phyloP scores from a whole-genome alignment of 305 asterid species.

The Fraxinus platypoda region DNA sequence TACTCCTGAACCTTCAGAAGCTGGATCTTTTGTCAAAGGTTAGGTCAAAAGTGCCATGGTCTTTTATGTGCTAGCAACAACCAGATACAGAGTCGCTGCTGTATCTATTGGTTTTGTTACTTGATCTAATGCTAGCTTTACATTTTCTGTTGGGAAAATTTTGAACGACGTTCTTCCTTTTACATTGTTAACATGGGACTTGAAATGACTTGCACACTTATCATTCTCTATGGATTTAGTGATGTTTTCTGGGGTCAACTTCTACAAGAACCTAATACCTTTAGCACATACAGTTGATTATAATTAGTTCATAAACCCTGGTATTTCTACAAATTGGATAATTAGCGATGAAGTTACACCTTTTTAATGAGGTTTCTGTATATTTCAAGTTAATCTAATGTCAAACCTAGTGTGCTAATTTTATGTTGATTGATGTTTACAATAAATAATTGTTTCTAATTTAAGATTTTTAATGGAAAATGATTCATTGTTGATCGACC shows the following conservation, averaged over 20 bases:
- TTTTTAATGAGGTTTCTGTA: constrained; percentile 15
- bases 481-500: neutral
- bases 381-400: neutral
- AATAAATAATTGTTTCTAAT: neutral
- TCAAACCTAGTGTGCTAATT: neutral
- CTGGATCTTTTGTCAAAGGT: constrained; percentile 91
- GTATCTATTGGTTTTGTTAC: constrained; percentile 15
- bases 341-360: neutral
- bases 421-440: neutral
- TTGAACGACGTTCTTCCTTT: neutral
- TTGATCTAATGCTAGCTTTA: neutral
- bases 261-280: neutral
- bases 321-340: neutral
- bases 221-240: neutral
- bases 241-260: constrained; percentile 5
- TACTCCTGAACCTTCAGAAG: constrained; percentile 86
- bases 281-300: neutral
- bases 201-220: neutral
- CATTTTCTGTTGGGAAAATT: neutral
- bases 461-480: neutral
- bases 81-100: neutral
- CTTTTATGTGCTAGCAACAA: constrained; percentile 11
- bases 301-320: neutral
- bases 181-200: neutral
- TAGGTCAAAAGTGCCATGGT: constrained; percentile 16